Evolutionary conservation across 306 rosid species (phyloP), one percentile per base, ranked within the genome.

Genomic region (Luffa aegyptiaca): DNA sequence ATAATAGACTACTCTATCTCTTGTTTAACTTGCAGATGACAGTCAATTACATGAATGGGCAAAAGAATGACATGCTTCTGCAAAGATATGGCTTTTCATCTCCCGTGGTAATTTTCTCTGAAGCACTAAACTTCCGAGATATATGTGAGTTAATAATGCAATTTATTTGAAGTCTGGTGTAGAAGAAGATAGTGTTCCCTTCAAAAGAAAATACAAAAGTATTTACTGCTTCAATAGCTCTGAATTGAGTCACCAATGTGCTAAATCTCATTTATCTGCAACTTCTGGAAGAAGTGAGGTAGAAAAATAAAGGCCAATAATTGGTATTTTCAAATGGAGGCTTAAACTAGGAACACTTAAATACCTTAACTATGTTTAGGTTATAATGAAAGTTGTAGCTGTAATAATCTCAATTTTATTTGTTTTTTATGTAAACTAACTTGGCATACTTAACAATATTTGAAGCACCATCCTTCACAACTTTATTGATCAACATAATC

Each of bases 31-130:
- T 55, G 80, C 97, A 94, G 98, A 88, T 94, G 97, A 94, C 98
- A 37, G 81, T 94, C 80, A 82, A 83, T 84, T 94, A 91, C 90
- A 87, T 91, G 93, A 87, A 83, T 51, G 79, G 86, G 37, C 93
- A 88, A 87, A 83, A 87, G 85, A 94, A 91, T 79, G 76, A 81
- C 84, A 64, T 83, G 82, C 75, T 90, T 68, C 88, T 94, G 93
- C 95, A 92, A 81, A 88, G 92, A 92, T 94, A 91, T 77, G 98
- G 98, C 35, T 94, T 94, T 81, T 92, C 98, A 36, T 94, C 98
- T 37, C 75, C 93, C 13, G 94, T 88, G 97, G 97, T 94, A 92
- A 86, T 79, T 76, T 52, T 1, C 3, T 76, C 52, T 76, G 20
- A 44, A 21, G 18, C 76, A 41, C 31, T 46, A 10, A 33, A 16